phyloP scores from a whole-genome alignment of 2,329 filamentous ascomycete species.

The Trichoderma sp. region DNA sequence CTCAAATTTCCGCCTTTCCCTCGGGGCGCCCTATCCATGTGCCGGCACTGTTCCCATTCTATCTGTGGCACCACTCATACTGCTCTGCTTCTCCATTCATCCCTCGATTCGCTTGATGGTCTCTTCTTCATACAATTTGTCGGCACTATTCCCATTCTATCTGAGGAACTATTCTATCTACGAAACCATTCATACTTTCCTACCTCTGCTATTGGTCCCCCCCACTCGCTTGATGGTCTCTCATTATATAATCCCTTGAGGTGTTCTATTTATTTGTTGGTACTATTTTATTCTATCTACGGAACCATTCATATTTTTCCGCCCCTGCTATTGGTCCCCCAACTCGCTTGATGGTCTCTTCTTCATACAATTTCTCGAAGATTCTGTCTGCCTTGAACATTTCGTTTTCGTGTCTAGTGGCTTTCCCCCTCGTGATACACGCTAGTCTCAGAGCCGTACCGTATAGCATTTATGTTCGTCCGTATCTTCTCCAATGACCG shows the following conservation, averaged over 20 bases:
- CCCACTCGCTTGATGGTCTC: no score
- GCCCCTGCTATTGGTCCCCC: background rate
- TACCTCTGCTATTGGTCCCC: no score
- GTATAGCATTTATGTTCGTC: background rate
- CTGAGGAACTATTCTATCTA: no score
- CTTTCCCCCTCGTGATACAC: background rate
- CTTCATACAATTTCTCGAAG: background rate
- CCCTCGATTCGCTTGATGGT: no score
- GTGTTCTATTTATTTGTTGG: no score
- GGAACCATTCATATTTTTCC: background rate
- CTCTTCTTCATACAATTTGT: no score
- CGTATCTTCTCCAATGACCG: background rate
- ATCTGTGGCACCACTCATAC: no score
- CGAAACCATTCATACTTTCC: no score
- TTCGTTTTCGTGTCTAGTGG: background rate
- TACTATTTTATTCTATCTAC: background rate
- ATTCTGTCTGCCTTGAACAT: background rate
- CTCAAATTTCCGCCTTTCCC: background rate
- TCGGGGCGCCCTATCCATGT: background rate
- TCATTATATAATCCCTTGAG: no score
- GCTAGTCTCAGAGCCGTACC: background rate
- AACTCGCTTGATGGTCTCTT: background rate
- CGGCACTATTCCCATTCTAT: no score
- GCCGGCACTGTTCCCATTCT: background rate
- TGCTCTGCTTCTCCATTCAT: no score